These are phyloP conservation scores for Scutellaria baicalensis DNA, from an alignment of 257 asterid genomes.

Conservation along the genomic window DNA sequence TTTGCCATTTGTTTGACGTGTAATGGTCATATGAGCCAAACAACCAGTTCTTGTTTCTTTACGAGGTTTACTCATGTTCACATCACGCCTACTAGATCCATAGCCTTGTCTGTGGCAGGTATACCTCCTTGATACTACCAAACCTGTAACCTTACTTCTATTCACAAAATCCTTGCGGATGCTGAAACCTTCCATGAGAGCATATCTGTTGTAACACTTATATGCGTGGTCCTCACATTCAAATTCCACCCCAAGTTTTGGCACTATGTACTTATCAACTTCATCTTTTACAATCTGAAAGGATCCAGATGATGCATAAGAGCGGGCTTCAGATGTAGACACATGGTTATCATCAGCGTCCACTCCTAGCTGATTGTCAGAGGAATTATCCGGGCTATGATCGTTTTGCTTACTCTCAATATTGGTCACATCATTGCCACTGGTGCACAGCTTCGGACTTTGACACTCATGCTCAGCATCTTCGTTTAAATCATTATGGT, in stretches of 20 bases:
- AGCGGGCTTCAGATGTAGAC: slow-evolving; percentile 25
- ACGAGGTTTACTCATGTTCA: slow-evolving; percentile 28
- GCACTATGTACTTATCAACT: slow-evolving; percentile 29
- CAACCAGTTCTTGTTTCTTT: slow-evolving; percentile 57
- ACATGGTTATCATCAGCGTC: slow-evolving; percentile 16
- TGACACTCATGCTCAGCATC: slow-evolving; percentile 13
- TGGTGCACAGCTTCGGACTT: slow-evolving; percentile 2
- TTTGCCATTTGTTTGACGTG: slow-evolving; percentile 50
- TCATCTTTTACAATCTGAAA: slow-evolving; percentile 23
- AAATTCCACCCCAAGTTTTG: slow-evolving; percentile 47
- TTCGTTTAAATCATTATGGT: slow-evolving; percentile 15
- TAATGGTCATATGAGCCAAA: slow-evolving; percentile 54
- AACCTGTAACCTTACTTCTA: slow-evolving; percentile 47
- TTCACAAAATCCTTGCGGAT: slow-evolving; percentile 57
- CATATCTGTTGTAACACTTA: slow-evolving; percentile 47
- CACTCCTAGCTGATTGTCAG: slow-evolving; percentile 15
- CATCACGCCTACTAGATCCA: slow-evolving; percentile 36
- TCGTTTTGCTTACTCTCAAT: slow-evolving; percentile 8
- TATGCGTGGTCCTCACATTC: slow-evolving; percentile 55
- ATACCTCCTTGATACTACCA: slow-evolving; percentile 54
- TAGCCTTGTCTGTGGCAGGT: slow-evolving; percentile 64
- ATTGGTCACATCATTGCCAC: slow-evolving; percentile 10
- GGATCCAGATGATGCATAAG: slow-evolving; percentile 24
- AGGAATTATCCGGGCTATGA: slow-evolving; percentile 17
- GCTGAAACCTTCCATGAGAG: slow-evolving; percentile 60